Evolutionary conservation across 2,329 filamentous ascomycete species (phyloP).

Genomic region (Phialemonium atrogriseum): DNA sequence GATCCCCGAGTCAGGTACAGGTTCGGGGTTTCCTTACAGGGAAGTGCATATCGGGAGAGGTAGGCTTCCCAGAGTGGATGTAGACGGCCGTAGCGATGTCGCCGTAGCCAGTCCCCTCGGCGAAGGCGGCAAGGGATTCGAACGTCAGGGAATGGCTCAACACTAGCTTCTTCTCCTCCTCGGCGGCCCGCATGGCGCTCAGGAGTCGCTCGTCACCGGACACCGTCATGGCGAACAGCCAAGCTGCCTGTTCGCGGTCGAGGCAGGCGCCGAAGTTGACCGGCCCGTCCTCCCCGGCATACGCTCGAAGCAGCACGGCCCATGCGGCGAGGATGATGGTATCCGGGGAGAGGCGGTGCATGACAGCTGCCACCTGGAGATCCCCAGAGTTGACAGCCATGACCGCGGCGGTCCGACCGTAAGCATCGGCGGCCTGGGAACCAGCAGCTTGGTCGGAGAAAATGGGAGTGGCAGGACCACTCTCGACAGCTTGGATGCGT

Average conservation of each 20-base stretch:
- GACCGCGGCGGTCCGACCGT: slow-evolving; percentile 7
- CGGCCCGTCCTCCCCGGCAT: slow-evolving; percentile 5
- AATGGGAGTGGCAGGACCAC: not conserved
- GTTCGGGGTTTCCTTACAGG: too few relatives aligned
- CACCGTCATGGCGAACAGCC: slow-evolving; percentile 5
- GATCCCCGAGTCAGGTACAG: too few relatives aligned
- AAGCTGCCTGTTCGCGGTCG: slow-evolving; percentile 6
- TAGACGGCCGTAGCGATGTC: slow-evolving; percentile 4
- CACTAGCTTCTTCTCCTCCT: slow-evolving; percentile 7
- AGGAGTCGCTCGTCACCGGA: slow-evolving; percentile 5
- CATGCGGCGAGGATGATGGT: slow-evolving; percentile 5
- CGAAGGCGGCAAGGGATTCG: slow-evolving; percentile 5
- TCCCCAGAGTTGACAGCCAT: slow-evolving; percentile 6
- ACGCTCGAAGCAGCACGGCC: slow-evolving; percentile 6
- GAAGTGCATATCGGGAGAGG: slow-evolving; percentile 6
- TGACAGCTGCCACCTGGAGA: slow-evolving; percentile 4
- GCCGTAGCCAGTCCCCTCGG: slow-evolving; percentile 2
- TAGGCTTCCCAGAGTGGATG: slow-evolving; percentile 4
- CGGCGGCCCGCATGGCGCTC: slow-evolving; percentile 5
- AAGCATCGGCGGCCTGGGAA: not conserved
- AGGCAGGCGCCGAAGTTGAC: slow-evolving; percentile 7
- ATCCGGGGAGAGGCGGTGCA: slow-evolving; percentile 5
- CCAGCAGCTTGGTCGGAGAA: slow-evolving; percentile 5
- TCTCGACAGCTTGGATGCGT: slow-evolving; percentile 3
- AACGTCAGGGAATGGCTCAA: slow-evolving; percentile 5